phyloP scores from a whole-genome alignment of 2,329 filamentous ascomycete genomes.

The Penicillium psychrosexuale region DNA sequence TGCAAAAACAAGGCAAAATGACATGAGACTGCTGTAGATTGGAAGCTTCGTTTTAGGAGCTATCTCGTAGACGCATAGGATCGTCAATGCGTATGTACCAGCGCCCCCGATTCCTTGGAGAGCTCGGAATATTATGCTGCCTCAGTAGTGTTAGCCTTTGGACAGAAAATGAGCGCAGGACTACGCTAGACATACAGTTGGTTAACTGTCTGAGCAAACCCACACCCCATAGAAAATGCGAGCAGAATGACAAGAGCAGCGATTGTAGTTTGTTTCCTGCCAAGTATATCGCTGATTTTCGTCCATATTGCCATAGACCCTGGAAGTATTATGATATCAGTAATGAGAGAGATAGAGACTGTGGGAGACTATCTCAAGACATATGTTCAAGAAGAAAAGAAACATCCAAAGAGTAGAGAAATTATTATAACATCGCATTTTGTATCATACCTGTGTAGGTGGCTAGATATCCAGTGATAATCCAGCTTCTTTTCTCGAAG shows the following conservation, averaged over 20 bases:
- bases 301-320: conserved; percentile 34
- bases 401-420: neutral
- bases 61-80: conserved; percentile 32
- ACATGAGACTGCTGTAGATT: conserved; percentile 23
- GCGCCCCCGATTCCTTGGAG: conserved; percentile 35
- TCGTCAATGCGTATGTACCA: conserved; percentile 30
- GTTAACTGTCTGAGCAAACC: conserved; percentile 28
- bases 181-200: conserved; percentile 24
- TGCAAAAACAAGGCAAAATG: conserved; percentile 22
- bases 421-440: neutral
- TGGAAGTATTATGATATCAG: conserved; percentile 3
- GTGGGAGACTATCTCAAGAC: neutral
- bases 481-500: conserved; percentile 35
- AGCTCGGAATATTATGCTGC: conserved; percentile 32
- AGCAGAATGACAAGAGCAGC: conserved; percentile 29
- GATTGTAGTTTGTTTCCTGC: conserved; percentile 27
- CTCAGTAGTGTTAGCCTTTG: neutral
- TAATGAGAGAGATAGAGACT: neutral
- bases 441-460: conserved; percentile 32
- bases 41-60: conserved; percentile 25
- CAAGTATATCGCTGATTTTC: conserved; percentile 34
- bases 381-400: neutral
- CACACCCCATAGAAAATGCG: conserved; percentile 33
- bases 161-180: neutral
- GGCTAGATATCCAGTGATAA: conserved; percentile 35